Conservation (phyloP, 1,284 basidiomycete species). For the Pterulicium gracile region DNA sequence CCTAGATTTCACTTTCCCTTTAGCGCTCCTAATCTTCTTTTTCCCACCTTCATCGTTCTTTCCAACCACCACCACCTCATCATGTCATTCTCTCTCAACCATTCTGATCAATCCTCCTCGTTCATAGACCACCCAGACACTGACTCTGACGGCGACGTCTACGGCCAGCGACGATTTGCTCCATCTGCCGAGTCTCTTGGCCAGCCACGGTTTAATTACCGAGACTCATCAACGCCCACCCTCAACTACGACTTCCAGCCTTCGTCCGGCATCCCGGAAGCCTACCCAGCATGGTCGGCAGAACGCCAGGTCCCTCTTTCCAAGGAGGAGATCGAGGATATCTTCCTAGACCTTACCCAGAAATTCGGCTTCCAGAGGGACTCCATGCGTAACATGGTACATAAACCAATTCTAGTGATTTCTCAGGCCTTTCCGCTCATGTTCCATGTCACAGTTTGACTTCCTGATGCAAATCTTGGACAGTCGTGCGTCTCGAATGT, state of each 20-base stretch:
- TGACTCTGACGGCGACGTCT: slow-evolving; percentile 67
- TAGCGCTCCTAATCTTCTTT: no score
- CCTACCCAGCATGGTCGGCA: slow-evolving; percentile 88
- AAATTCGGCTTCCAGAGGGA: slow-evolving; percentile 98
- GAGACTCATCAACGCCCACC: slow-evolving; percentile 53
- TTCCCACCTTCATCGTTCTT: no score
- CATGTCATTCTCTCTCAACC: no score
- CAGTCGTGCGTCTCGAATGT: slow-evolving; percentile 94
- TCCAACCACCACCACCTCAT: no score
- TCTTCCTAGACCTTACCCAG: slow-evolving; percentile 94
- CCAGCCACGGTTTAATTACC: slow-evolving; percentile 43
- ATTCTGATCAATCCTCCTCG: slow-evolving; percentile 12
- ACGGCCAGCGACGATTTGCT: slow-evolving; percentile 46
- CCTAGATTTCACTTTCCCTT: no score
- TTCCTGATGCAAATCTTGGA: slow-evolving; percentile 98
- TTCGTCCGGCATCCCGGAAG: slow-evolving; percentile 48
- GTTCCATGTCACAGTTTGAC: slow-evolving; percentile 59
- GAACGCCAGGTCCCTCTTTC: slow-evolving; percentile 92
- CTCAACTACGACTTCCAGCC: slow-evolving; percentile 41
- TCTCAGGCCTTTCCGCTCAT: slow-evolving; percentile 7
- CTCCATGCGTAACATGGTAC: slow-evolving; percentile 83
- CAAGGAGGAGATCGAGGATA: slow-evolving; percentile 99
- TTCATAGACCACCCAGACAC: slow-evolving; percentile 52
- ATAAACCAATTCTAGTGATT: slow-evolving; percentile 16
- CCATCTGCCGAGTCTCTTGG: slow-evolving; percentile 66